Evolutionary conservation across 176 grass and related monocot genomes (phyloP), one percentile per base, ranked within the genome.

Genomic region (Lolium multiflorum): DNA sequence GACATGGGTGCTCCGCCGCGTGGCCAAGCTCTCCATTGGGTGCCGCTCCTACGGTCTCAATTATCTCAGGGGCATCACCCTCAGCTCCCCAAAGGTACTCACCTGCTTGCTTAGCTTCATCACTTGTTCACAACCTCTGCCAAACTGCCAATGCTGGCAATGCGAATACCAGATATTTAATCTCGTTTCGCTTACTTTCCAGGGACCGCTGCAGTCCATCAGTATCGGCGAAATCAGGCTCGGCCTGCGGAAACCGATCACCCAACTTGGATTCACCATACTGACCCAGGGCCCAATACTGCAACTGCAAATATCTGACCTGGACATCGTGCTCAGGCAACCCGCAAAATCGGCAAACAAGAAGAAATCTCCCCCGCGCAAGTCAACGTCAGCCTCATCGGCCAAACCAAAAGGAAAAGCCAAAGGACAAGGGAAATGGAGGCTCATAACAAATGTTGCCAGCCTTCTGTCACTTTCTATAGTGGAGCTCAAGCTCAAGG

Each of bases 401-500:
- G 51, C 35, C 11, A 81, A 89, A 84, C 68, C 49, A 26, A 92
- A 95, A 89, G 90, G 85, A 66, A 94, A 91, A 79, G 52, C 64
- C 4, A 87, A 87, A 79, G 84, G 73, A 54, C 74, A 87, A 89
- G 83, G 70, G 38, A 93, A 80, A 83, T 92, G 90, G 93, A 84
- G 88, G 64, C 63, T 94, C 20, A 88, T 96, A 73, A 83, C 88
- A 81, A 91, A 92, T 66, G 44, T 87, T 59, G 83, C 90, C 63
- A 92, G 84, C 54, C 75, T 94, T 79, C 75, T 94, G 26, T 94
- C 96, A 51, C 20, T 98, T 66, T 89, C 83, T 83, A 17, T 98
- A 76, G 89, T 83, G 50, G 93, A 98, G 76, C 44, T 94, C 73
- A 98, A 48, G 79, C 52, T 98, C 47, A 98, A 98, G 96, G 96